These are phyloP conservation scores for Vachellia pachyceras DNA, from an alignment of 306 rosid genomes.

Conservation along the genomic window DNA sequence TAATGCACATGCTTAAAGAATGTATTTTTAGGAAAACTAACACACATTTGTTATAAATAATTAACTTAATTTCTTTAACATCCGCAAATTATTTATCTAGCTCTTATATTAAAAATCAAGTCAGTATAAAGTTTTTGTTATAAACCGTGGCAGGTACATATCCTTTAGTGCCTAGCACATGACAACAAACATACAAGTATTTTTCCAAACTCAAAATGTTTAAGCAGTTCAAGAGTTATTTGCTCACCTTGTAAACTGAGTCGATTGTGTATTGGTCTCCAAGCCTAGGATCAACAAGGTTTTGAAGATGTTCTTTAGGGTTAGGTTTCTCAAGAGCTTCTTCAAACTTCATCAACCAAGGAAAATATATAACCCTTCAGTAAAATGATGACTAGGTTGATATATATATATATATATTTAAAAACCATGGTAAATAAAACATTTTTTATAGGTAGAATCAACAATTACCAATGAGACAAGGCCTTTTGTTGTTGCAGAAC, in stretches of 20 bases:
- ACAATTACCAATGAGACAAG: slow-evolving; percentile 60
- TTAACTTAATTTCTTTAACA: too few relatives aligned
- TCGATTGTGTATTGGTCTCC: slow-evolving; percentile 36
- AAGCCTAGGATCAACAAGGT: slow-evolving; percentile 56
- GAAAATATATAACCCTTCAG: neutral
- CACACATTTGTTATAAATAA: too few relatives aligned
- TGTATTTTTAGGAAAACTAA: too few relatives aligned
- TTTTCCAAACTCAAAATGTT: neutral
- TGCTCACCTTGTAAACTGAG: slow-evolving; percentile 63
- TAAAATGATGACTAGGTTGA: neutral
- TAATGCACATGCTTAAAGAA: too few relatives aligned
- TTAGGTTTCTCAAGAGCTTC: slow-evolving; percentile 52
- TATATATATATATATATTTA: too few relatives aligned
- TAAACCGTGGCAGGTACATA: neutral
- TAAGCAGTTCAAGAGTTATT: too few relatives aligned
- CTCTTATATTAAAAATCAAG: too few relatives aligned
- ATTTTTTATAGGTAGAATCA: slow-evolving; percentile 16
- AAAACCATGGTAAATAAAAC: neutral
- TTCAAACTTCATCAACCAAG: slow-evolving; percentile 53
- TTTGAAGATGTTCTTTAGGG: slow-evolving; percentile 49
- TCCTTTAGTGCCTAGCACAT: neutral
- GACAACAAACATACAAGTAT: neutral
- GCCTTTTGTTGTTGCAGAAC: slow-evolving; percentile 50
- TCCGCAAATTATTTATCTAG: too few relatives aligned
- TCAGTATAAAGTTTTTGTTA: neutral